Conservation (phyloP, 352 stramenopile species). For the Globisporangium uncinulatum region DNA sequence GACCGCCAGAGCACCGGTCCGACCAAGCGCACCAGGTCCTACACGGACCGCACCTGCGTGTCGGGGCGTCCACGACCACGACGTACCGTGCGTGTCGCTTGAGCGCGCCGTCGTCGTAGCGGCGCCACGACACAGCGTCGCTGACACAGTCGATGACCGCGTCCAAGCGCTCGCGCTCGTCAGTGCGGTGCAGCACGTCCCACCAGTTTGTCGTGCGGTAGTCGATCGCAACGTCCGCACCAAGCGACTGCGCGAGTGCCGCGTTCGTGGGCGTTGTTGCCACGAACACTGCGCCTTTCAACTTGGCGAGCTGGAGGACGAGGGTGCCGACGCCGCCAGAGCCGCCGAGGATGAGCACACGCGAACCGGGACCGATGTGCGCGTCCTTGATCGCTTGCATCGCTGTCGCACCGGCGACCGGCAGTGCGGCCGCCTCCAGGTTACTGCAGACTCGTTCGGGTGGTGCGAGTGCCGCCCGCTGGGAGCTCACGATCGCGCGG, state of each 20-base stretch:
- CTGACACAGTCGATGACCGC: constrained; percentile 42
- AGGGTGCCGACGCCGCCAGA: constrained; percentile 74
- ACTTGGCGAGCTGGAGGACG: constrained; percentile 57
- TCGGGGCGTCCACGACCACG: constrained; percentile 23
- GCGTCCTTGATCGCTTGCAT: constrained; percentile 28
- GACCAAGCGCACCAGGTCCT: constrained; percentile 23
- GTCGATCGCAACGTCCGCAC: constrained; percentile 44
- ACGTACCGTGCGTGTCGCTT: constrained; percentile 23
- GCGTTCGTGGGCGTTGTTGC: constrained; percentile 47
- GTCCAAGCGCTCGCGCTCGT: constrained; percentile 20
- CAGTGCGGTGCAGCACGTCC: constrained; percentile 17
- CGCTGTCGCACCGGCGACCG: constrained; percentile 25
- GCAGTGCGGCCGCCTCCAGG: constrained; percentile 22
- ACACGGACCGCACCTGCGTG: constrained; percentile 15
- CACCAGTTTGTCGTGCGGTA: constrained; percentile 48
- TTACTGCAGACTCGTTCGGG: constrained; percentile 7
- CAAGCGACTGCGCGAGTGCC: constrained; percentile 34
- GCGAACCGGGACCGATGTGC: constrained; percentile 27
- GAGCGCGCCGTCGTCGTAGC: constrained; percentile 19
- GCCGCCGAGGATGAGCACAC: constrained; percentile 75
- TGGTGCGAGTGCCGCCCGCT: constrained; percentile 17
- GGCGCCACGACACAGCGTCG: constrained; percentile 24
- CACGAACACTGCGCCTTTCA: constrained; percentile 47
- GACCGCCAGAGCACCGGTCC: constrained; percentile 15
- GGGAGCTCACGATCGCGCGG: constrained; percentile 22